Evolutionary conservation across 139 green algal genomes (phyloP).

Genomic region (Micractinium conductrix): DNA sequence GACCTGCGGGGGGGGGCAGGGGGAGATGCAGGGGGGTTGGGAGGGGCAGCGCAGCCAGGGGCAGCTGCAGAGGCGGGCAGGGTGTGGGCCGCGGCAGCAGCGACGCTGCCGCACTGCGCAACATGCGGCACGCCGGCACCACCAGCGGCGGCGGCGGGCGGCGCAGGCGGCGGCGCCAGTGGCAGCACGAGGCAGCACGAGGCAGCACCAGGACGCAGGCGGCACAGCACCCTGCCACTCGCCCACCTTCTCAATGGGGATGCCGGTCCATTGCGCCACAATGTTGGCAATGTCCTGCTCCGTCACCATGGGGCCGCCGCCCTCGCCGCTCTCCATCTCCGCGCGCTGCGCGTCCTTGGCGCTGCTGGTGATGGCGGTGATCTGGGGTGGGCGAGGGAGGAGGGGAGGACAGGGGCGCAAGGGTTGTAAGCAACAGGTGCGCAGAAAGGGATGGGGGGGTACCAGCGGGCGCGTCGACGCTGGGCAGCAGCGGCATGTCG

Average conservation of each 20-base stretch:
- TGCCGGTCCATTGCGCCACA: constrained; percentile 94
- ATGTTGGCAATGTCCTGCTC: constrained; percentile 98
- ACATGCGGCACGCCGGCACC: too few relatives aligned
- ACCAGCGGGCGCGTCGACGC: too few relatives aligned
- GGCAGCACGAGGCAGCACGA: not conserved
- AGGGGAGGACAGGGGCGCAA: too few relatives aligned
- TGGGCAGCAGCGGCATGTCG: too few relatives aligned
- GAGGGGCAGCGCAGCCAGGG: not conserved
- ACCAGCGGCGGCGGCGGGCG: too few relatives aligned
- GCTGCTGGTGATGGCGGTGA: constrained; percentile 78
- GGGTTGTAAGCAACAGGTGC: too few relatives aligned
- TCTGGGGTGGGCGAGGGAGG: too few relatives aligned
- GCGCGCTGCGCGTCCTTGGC: constrained; percentile 50
- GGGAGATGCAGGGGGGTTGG: constrained; percentile 77
- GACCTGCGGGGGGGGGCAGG: constrained; percentile 26
- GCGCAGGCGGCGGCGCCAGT: not conserved
- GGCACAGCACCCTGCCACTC: not conserved
- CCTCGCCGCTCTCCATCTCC: constrained; percentile 83
- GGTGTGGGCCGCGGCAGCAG: too few relatives aligned
- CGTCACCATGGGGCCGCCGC: constrained; percentile 76
- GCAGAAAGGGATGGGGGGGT: too few relatives aligned
- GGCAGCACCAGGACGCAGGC: not conserved
- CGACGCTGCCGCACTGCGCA: too few relatives aligned
- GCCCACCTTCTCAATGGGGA: constrained; percentile 87
- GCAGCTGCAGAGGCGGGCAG: not conserved